These are phyloP conservation scores for Yamadazyma atmosphaerica DNA, from an alignment of 1,139 yeast species.

Conservation along the genomic window DNA sequence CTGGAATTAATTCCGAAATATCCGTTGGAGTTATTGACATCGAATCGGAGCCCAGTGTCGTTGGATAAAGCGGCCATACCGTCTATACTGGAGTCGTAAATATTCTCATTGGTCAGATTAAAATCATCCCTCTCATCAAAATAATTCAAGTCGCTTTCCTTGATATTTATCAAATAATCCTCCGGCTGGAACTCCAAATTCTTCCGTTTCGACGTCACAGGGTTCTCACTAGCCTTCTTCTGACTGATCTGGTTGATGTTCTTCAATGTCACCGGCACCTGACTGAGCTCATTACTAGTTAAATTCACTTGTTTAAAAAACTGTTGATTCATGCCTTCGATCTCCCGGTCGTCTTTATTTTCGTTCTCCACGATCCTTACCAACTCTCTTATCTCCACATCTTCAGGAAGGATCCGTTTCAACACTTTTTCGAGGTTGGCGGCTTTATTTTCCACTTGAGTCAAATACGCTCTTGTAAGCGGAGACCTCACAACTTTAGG, in stretches of 20 bases:
- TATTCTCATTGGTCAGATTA: slow-evolving; percentile 10
- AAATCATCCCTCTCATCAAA: slow-evolving; percentile 22
- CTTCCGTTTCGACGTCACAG: slow-evolving; percentile 6
- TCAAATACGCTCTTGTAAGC: slow-evolving; percentile 27
- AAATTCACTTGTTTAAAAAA: slow-evolving; percentile 19
- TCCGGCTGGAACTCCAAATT: slow-evolving; percentile 20
- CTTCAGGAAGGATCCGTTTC: slow-evolving; percentile 19
- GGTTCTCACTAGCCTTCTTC: slow-evolving; percentile 13
- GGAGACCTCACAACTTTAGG: slow-evolving; percentile 28
- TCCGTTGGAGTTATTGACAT: slow-evolving; percentile 51
- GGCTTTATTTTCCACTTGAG: slow-evolving; percentile 24
- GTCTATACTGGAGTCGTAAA: slow-evolving; percentile 31
- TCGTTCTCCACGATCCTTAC: slow-evolving; percentile 16
- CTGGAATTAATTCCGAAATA: slow-evolving; percentile 66
- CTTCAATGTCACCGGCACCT: slow-evolving; percentile 19
- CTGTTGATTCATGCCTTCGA: slow-evolving; percentile 10
- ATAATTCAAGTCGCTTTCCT: slow-evolving; percentile 20
- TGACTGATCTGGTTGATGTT: slow-evolving; percentile 20
- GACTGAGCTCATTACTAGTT: slow-evolving; percentile 18
- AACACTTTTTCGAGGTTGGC: slow-evolving; percentile 18
- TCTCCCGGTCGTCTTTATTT: slow-evolving; percentile 5
- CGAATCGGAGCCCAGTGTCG: slow-evolving; percentile 26
- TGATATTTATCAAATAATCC: slow-evolving; percentile 21
- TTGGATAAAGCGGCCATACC: slow-evolving; percentile 53
- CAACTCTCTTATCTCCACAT: slow-evolving; percentile 21